Evolutionary conservation across 768 basidiomycete genomes (phyloP).

Genomic region (Dentipellis sp.): DNA sequence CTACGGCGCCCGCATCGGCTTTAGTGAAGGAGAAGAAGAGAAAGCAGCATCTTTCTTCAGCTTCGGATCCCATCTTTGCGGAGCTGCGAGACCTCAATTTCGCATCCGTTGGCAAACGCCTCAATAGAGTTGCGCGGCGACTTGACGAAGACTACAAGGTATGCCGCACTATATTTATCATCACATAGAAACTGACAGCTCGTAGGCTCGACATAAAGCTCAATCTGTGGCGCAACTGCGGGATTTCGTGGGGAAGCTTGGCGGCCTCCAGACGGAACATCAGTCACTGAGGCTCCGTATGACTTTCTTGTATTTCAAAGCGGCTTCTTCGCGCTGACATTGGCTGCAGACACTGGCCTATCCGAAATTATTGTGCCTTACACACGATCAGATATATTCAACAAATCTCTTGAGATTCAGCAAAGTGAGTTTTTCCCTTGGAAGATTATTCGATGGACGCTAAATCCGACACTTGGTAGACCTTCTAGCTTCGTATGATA

Average conservation of each 20-base stretch:
- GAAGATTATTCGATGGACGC: too few relatives aligned
- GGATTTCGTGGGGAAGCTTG: constrained; percentile 92
- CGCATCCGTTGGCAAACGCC: constrained; percentile 71
- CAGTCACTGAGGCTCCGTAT: constrained; percentile 81
- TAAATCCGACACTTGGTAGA: constrained; percentile 36
- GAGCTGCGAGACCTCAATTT: constrained; percentile 92
- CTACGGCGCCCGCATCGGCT: constrained; percentile 35
- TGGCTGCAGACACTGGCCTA: constrained; percentile 70
- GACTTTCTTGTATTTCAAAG: constrained; percentile 22
- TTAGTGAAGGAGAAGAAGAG: constrained; percentile 76
- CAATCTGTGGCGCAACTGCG: constrained; percentile 87
- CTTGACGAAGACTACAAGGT: constrained; percentile 93
- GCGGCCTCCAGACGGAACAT: constrained; percentile 87
- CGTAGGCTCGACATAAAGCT: constrained; percentile 71
- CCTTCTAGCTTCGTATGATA: constrained; percentile 88
- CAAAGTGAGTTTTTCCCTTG: constrained; percentile 50
- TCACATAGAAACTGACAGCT: constrained; percentile 2
- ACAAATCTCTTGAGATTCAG: constrained; percentile 88
- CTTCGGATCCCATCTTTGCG: constrained; percentile 69
- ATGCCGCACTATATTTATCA: constrained; percentile 3
- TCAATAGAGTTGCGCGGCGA: constrained; percentile 75
- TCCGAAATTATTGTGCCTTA: constrained; percentile 86
- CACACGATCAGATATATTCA: constrained; percentile 83
- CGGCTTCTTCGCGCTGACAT: constrained; percentile 1
- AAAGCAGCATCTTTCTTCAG: constrained; percentile 76